These are phyloP conservation scores for Blastobotrys americana DNA, from an alignment of 805 yeast species.

Conservation along the genomic window DNA sequence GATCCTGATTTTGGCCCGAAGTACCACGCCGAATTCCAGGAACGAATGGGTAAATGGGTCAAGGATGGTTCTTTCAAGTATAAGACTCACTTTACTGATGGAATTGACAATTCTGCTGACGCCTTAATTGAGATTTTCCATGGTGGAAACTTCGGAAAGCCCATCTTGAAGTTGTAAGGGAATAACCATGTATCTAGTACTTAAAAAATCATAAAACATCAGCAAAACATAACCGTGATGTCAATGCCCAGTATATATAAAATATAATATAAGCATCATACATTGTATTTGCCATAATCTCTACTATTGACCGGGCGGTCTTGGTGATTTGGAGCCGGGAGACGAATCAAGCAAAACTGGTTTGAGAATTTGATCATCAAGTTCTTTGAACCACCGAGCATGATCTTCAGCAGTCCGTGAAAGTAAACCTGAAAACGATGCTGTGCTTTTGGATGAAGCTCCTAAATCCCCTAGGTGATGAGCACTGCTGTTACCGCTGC, in stretches of 20 bases:
- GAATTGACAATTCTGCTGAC: neutral
- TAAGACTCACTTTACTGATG: neutral
- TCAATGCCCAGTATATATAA: too few species aligned
- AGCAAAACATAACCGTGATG: too few species aligned
- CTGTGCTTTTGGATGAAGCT: slow-evolving; percentile 1
- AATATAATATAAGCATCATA: too few species aligned
- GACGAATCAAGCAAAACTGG: slow-evolving; percentile 72
- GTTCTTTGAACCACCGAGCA: slow-evolving; percentile 85
- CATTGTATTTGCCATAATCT: too few species aligned
- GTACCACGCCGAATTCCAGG: neutral
- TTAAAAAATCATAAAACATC: too few species aligned
- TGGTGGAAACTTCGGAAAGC: neutral
- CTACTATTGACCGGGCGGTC: neutral
- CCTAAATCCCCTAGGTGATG: slow-evolving; percentile 4
- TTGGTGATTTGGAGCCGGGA: slow-evolving; percentile 16
- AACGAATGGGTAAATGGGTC: neutral
- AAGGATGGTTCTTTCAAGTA: neutral
- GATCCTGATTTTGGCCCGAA: neutral
- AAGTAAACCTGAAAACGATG: slow-evolving; percentile 17
- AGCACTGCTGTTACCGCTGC: slow-evolving; percentile 1
- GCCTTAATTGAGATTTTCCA: neutral
- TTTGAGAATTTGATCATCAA: slow-evolving; percentile 89
- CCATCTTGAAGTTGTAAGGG: neutral
- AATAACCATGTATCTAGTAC: too few species aligned
- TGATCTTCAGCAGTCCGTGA: slow-evolving; percentile 51